Evolutionary conservation across 192 early-diverging fungal genomes (phyloP).

Genomic region (Backusella sp.): DNA sequence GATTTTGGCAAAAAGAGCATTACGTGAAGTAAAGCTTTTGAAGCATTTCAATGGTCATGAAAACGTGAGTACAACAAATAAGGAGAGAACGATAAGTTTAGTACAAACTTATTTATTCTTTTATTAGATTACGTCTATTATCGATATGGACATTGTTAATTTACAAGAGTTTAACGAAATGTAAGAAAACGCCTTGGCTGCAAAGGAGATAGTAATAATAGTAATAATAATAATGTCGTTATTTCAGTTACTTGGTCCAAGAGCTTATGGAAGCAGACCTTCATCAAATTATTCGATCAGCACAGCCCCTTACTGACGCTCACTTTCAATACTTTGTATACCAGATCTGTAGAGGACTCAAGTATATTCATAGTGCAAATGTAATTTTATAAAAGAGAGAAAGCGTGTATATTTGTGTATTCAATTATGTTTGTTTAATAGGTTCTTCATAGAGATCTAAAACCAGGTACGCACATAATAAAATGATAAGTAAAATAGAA

Average conservation of each 20-base stretch:
- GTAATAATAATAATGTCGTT: background rate
- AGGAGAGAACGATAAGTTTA: background rate
- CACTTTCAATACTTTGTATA: conserved; percentile 99
- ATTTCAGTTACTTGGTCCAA: conserved; percentile 82
- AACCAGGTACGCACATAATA: conserved; percentile 61
- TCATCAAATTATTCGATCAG: conserved; percentile 93
- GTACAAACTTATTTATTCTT: background rate
- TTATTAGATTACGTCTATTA: conserved; percentile 41
- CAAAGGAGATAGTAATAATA: background rate
- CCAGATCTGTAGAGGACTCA: conserved; percentile 95
- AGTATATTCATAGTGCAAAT: conserved; percentile 98
- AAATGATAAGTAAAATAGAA: background rate
- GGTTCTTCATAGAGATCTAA: conserved; percentile 93
- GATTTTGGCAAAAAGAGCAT: conserved; percentile 69
- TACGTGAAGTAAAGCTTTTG: conserved; percentile 73
- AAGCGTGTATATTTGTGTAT: background rate
- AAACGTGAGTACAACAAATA: conserved; percentile 50
- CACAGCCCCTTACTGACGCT: conserved; percentile 91
- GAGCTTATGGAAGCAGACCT: conserved; percentile 99
- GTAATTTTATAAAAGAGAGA: conserved; percentile 56
- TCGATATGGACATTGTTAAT: conserved; percentile 91
- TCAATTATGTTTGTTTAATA: background rate
- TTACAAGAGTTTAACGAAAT: conserved; percentile 90
- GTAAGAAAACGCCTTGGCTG: conserved; percentile 36
- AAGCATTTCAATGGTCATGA: conserved; percentile 72